These are phyloP conservation scores for Nothopassalora personata DNA, from an alignment of 2,329 filamentous ascomycete genomes.

Conservation along the genomic window DNA sequence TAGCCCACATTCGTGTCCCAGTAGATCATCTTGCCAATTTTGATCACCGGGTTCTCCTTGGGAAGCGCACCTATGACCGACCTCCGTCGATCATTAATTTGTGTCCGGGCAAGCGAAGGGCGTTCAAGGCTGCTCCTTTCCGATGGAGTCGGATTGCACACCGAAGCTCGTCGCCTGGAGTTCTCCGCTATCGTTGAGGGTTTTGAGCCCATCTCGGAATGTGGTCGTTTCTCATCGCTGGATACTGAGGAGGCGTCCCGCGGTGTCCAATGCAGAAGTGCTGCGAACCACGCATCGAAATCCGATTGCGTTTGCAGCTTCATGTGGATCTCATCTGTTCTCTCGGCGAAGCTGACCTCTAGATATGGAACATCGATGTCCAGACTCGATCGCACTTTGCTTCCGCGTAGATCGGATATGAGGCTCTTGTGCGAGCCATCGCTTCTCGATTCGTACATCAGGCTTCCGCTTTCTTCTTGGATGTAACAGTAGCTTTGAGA, in stretches of 20 bases:
- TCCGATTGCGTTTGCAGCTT: constrained; percentile 61
- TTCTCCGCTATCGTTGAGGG: constrained; percentile 14
- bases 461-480: constrained; percentile 66
- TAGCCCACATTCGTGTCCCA: constrained; percentile 69
- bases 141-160: constrained; percentile 24
- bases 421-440: constrained; percentile 61
- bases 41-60: constrained; percentile 82
- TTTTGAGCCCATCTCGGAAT: constrained; percentile 16
- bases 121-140: constrained; percentile 5
- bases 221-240: constrained; percentile 18
- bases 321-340: constrained; percentile 58
- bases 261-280: constrained; percentile 70
- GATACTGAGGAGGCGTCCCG: constrained; percentile 15
- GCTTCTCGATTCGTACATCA: constrained; percentile 68
- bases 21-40: constrained; percentile 64
- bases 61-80: constrained; percentile 45
- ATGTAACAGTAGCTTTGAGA: constrained; percentile 68
- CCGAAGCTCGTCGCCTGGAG: constrained; percentile 19
- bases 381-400: constrained; percentile 55
- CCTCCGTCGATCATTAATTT: constrained; percentile 38
- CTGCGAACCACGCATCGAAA: constrained; percentile 74
- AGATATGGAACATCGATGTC: constrained; percentile 47
- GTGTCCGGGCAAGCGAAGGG: constrained; percentile 6
- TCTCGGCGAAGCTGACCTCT: constrained; percentile 49
- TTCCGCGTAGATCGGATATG: constrained; percentile 69